phyloP scores from a whole-genome alignment of 306 rosid genomes.

The Calophaca sinica region DNA sequence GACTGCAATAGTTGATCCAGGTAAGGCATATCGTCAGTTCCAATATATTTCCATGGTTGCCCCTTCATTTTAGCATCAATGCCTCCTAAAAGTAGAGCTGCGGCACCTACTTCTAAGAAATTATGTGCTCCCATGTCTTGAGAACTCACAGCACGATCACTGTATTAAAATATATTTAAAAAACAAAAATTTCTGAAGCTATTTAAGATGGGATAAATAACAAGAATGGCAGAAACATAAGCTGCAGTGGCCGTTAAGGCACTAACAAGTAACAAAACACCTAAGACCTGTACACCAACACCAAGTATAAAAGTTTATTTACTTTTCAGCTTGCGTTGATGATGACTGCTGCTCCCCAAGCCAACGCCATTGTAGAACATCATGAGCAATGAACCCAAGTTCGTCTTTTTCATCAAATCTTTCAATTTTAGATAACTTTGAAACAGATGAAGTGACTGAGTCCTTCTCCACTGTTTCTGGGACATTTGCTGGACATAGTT shows the following conservation, averaged over 20 bases:
- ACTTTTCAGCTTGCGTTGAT: constrained; percentile 63
- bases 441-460: constrained; percentile 58
- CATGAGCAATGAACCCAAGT: constrained; percentile 69
- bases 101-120: constrained; percentile 91
- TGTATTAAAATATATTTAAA: constrained; percentile 50
- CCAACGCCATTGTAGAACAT: constrained; percentile 93
- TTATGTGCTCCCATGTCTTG: constrained; percentile 71
- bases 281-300: constrained; percentile 31
- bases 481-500: constrained; percentile 60
- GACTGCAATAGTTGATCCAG: constrained; percentile 85
- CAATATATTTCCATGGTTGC: constrained; percentile 82
- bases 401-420: constrained; percentile 66
- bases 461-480: constrained; percentile 66
- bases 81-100: constrained; percentile 80
- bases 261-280: constrained; percentile 18
- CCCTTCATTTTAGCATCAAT: constrained; percentile 79
- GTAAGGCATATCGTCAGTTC: constrained; percentile 91
- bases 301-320: constrained; percentile 39
- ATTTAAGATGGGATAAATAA: constrained; percentile 5
- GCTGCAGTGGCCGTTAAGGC: background rate
- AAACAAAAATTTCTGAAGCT: constrained; percentile 29
- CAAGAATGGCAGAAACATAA: constrained; percentile 36
- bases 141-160: constrained; percentile 64
- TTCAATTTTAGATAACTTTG: constrained; percentile 74
- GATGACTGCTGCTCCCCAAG: constrained; percentile 67